Evolutionary conservation across 345 rosid species (phyloP).

Genomic region (Bruguiera sexangula): DNA sequence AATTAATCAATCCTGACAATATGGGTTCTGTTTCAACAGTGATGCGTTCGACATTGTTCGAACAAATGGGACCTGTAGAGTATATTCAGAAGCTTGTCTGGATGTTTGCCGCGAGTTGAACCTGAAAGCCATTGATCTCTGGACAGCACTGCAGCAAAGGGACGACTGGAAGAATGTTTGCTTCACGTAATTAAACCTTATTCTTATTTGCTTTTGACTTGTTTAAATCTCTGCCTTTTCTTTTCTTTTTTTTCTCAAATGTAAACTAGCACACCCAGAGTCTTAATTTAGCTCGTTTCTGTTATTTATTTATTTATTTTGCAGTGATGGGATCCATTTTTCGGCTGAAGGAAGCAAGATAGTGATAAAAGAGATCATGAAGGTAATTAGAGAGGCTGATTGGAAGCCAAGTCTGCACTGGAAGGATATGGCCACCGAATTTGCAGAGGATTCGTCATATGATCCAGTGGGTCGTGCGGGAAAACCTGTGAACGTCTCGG

Average conservation of each 20-base stretch:
- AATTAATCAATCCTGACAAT: background rate
- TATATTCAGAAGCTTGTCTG: slow-evolving; percentile 24
- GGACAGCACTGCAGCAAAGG: slow-evolving; percentile 20
- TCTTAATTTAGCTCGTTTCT: background rate
- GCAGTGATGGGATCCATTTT: slow-evolving; percentile 76
- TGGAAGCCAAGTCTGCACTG: slow-evolving; percentile 75
- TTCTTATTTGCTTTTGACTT: background rate
- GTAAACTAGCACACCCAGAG: background rate
- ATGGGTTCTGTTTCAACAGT: slow-evolving; percentile 4
- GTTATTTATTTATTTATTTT: background rate
- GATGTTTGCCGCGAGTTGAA: slow-evolving; percentile 19
- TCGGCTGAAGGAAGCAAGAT: slow-evolving; percentile 58
- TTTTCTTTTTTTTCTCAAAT: background rate
- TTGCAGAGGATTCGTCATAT: slow-evolving; percentile 37
- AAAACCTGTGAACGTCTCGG: slow-evolving; percentile 10
- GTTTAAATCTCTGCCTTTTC: background rate
- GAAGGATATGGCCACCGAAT: slow-evolving; percentile 54
- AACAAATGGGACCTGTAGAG: slow-evolving; percentile 20
- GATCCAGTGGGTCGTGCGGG: slow-evolving; percentile 17
- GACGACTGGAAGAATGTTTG: slow-evolving; percentile 16
- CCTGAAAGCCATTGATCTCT: slow-evolving; percentile 20
- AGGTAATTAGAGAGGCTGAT: slow-evolving; percentile 51
- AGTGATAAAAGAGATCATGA: slow-evolving; percentile 56
- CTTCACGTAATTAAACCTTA: slow-evolving; percentile 13
- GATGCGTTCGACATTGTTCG: background rate